Evolutionary conservation across 305 asterid species (phyloP), one percentile per base, ranked within the genome.

Genomic region (Striga hermonthica): DNA sequence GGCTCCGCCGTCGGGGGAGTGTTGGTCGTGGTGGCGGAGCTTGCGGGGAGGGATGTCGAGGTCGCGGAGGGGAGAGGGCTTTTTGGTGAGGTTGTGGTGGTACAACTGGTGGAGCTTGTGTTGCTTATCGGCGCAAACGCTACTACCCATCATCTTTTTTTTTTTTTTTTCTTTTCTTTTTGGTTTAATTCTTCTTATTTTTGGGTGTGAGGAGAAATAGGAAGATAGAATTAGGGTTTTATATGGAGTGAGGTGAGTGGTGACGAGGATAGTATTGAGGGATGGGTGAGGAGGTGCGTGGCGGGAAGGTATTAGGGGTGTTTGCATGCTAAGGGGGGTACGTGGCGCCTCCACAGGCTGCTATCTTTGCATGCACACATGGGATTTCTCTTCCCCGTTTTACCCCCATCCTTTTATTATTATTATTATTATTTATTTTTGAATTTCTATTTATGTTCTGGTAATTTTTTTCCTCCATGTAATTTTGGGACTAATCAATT

Each of bases 251-350:
- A 52, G 7, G 58, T 54, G 35, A 53, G 65, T 7, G 38, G 69
- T 80, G 90, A 81, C 76, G 81, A 75, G 90, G 91, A 85, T 70
- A 64, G 84, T 60, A 78, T 22, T 71, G 81, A 70, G 83, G 86
- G 72, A 84, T 86, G 96, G 96, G 88, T 70, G 41, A 59, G 65
- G 68, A 49, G 86, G 63, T 86, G 90, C 98, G 98, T 89, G 95
- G 94, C 98, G 75, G 70, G 70, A 78, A 40, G 77, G 84, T 52
- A 83, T 78, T 72, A 74, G 91, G 76, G 83, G 58, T 66, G 65
- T 71, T 74, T 77, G 80, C 95, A 89, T 85, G 96, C 92, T 78
- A 40, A 67, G 47, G 0, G 41, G 38, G 34, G 70, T 82, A 86
- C 78, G 97, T 91, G 95, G 95, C 90, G 86, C 71, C 88, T 76